phyloP scores from a whole-genome alignment of 768 basidiomycete species.

The Dacryopinax primogenitus region DNA sequence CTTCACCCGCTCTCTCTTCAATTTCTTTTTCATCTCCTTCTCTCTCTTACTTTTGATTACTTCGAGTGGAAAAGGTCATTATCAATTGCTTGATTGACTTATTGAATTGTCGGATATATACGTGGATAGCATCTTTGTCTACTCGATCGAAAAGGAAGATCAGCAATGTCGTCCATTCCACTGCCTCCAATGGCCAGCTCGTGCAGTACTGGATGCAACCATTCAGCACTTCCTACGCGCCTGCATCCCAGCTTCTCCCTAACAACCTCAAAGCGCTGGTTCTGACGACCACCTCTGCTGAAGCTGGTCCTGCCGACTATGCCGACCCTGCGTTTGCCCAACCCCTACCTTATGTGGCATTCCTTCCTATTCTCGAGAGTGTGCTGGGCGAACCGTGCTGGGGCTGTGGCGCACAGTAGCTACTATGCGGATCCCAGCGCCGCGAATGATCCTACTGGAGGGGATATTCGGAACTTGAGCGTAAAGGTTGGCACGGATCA shows the following conservation, averaged over 20 bases:
- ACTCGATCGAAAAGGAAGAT: too few species aligned
- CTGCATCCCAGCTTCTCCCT: slow-evolving; percentile 26
- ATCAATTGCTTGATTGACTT: too few species aligned
- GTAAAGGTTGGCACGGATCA: slow-evolving; percentile 53
- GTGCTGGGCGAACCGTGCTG: slow-evolving; percentile 39
- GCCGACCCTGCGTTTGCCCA: not conserved
- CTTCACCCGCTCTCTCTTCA: too few species aligned
- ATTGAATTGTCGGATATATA: too few species aligned
- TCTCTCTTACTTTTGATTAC: too few species aligned
- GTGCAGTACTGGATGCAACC: slow-evolving; percentile 23
- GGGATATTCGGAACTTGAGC: slow-evolving; percentile 14
- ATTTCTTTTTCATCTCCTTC: too few species aligned
- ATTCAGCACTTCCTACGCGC: slow-evolving; percentile 49
- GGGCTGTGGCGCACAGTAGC: slow-evolving; percentile 33
- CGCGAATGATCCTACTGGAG: slow-evolving; percentile 12
- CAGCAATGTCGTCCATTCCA: not conserved
- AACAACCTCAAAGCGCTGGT: slow-evolving; percentile 43
- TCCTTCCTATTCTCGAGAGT: slow-evolving; percentile 29
- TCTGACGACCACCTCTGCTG: slow-evolving; percentile 56
- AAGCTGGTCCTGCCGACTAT: slow-evolving; percentile 43
- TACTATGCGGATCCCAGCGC: slow-evolving; percentile 33
- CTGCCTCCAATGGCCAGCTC: not conserved
- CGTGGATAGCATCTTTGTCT: too few species aligned
- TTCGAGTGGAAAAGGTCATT: too few species aligned
- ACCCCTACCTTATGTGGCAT: slow-evolving; percentile 32